Percentiles rank a stretch among this genome's conserved stretches.
Evolutionary conservation across 2,329 filamentous ascomycete genomes (phyloP).

Genomic region (Septoria linicola): DNA sequence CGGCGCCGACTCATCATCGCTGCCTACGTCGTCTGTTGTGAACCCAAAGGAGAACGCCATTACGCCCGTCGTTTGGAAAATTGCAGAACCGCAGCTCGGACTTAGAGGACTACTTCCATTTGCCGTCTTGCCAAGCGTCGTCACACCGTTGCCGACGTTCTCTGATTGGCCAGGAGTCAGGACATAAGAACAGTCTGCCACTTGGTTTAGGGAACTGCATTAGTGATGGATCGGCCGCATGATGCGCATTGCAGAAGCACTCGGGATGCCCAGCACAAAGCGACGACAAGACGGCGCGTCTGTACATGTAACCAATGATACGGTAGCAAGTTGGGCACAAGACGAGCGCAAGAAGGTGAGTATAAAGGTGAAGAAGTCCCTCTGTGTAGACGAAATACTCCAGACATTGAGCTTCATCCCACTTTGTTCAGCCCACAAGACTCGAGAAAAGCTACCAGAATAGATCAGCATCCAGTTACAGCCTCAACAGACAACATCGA

Average conservation of each 20-base stretch:
- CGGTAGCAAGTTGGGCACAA: no score
- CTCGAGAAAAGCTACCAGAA: neutral
- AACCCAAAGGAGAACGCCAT: conserved; percentile 59
- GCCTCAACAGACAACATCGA: neutral
- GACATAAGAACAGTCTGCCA: neutral
- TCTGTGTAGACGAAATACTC: no score
- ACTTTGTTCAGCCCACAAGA: no score
- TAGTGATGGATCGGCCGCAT: neutral
- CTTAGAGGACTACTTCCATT: neutral
- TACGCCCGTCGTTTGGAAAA: neutral
- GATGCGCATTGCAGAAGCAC: neutral
- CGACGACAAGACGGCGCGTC: no score
- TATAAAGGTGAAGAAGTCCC: no score
- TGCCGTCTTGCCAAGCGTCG: conserved; percentile 1
- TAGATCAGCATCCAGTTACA: neutral
- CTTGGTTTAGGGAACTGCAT: conserved; percentile 1
- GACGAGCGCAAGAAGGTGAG: no score
- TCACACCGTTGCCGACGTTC: neutral
- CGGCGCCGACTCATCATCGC: conserved; percentile 35
- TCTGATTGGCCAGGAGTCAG: neutral
- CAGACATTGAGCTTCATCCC: no score
- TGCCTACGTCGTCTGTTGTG: conserved; percentile 59
- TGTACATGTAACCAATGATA: no score
- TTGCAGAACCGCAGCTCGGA: neutral
- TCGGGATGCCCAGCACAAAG: no score